Percentiles rank a stretch among this genome's conserved stretches.
phyloP scores from a whole-genome alignment of 768 basidiomycete genomes.

The Trametes sanguinea region DNA sequence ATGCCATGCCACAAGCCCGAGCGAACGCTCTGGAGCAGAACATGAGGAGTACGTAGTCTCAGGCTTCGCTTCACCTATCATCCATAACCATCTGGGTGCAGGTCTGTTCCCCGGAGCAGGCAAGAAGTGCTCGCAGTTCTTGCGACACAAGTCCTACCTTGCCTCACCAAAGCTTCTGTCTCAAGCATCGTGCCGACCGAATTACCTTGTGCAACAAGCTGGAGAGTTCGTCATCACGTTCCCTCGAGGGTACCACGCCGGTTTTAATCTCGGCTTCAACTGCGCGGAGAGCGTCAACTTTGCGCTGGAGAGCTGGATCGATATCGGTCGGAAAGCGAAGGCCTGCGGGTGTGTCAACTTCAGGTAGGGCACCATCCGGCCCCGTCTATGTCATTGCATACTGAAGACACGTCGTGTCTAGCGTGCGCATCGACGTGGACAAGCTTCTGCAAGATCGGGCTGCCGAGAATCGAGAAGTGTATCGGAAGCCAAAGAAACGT shows the following conservation, averaged over 20 bases:
- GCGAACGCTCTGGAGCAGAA: slow-evolving; percentile 82
- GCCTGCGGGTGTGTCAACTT: slow-evolving; percentile 72
- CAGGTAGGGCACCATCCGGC: slow-evolving; percentile 49
- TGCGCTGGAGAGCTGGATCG: slow-evolving; percentile 92
- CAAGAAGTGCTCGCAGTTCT: slow-evolving; percentile 85
- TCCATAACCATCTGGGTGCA: slow-evolving; percentile 30
- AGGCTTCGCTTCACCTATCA: too few species aligned
- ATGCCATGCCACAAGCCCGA: slow-evolving; percentile 88
- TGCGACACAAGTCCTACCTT: slow-evolving; percentile 95
- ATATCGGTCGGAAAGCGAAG: slow-evolving; percentile 80
- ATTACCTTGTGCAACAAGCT: slow-evolving; percentile 85
- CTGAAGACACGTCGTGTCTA: slow-evolving; percentile 33
- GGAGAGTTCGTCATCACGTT: slow-evolving; percentile 98
- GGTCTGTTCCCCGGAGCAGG: slow-evolving; percentile 90
- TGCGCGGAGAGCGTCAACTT: slow-evolving; percentile 98
- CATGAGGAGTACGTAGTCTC: slow-evolving; percentile 68
- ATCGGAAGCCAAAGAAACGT: slow-evolving; percentile 13
- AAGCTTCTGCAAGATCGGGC: slow-evolving; percentile 73
- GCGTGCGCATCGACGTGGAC: slow-evolving; percentile 93
- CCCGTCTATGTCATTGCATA: neutral
- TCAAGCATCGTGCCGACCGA: slow-evolving; percentile 78
- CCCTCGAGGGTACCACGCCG: slow-evolving; percentile 94
- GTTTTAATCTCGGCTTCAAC: slow-evolving; percentile 95
- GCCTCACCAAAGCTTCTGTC: slow-evolving; percentile 85
- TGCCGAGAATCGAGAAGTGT: slow-evolving; percentile 38